A percentile compares a stretch with the other conserved stretches of the same genome.
Evolutionary conservation across 2,329 filamentous ascomycete species (phyloP).

Genomic region (Chaetomiaceae sp.): DNA sequence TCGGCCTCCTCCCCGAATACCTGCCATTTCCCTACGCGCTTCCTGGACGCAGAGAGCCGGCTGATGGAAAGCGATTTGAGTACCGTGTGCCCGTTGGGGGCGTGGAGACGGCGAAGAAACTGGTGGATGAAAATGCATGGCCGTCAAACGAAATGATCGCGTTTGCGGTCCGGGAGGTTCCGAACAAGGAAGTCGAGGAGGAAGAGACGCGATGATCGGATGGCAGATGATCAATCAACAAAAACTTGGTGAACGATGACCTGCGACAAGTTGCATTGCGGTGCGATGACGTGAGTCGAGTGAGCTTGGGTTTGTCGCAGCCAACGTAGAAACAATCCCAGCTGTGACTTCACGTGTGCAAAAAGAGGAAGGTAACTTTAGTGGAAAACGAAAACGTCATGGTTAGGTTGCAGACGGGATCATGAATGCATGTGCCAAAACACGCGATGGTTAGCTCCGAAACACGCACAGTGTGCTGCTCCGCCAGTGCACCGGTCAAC

Average conservation of each 20-base stretch:
- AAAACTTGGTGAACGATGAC: not conserved
- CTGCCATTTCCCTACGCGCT: conserved; percentile 56
- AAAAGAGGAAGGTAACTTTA: not conserved
- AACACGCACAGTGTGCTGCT: conserved; percentile 18
- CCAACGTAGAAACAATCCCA: too few species aligned
- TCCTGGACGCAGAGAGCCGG: conserved; percentile 34
- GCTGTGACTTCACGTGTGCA: too few species aligned
- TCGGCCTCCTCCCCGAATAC: conserved; percentile 61
- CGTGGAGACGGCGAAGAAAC: conserved; percentile 46
- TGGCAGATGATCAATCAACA: not conserved
- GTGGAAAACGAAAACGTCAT: not conserved
- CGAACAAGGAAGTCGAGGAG: not conserved
- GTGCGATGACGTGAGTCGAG: too few species aligned
- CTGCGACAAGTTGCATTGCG: too few species aligned
- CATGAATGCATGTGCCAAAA: not conserved
- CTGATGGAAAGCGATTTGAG: conserved; percentile 40
- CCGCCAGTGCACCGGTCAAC: not conserved
- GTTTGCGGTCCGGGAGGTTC: conserved; percentile 27
- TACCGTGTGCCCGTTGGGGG: conserved; percentile 60
- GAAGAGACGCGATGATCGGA: too few species aligned
- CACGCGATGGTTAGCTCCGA: not conserved
- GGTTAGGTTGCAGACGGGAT: not conserved
- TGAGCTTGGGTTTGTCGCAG: too few species aligned
- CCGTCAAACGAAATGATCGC: conserved; percentile 54
- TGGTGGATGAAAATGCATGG: conserved; percentile 46